Evolutionary conservation across 2,329 filamentous ascomycete species (phyloP), one percentile per base, ranked within the genome.

Genomic region (Pseudogymnoascus sp.): DNA sequence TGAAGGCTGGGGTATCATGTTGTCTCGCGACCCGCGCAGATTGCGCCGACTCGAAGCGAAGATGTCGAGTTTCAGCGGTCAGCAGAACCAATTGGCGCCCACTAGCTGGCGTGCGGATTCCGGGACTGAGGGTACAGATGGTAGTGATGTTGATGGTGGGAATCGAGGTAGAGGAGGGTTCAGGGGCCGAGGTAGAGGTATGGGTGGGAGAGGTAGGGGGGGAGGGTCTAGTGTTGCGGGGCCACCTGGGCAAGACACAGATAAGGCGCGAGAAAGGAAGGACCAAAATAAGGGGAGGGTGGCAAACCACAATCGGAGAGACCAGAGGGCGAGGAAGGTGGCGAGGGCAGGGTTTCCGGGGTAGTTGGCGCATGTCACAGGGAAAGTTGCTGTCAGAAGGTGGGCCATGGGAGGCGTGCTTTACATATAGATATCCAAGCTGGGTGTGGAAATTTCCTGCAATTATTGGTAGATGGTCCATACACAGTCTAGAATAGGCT

Each of bases 1-100:
- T 36, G 95, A 97, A 75, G 95, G 95, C 4, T 99, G 93, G 93
- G 91, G 84, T 0, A 78, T 96, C 59, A 96, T 97, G 90, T 76
- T 97, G 6, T 78, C 80, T 11, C 83, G 93, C 34, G 88, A 93
- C 69, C 83, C 89, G 0, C 83, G 84, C 69, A 83, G 88, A 65
- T 78, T 88, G 73, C 83, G 84, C 63, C 81, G 84, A 63, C 76
- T 97, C 46, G 90, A 96, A 75, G 82, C 82, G 60, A 88, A 86
- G 71, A 89, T 88, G 69, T 81, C 82, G 9, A 79, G 82, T 16
- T 90, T 89, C 67, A 78, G 80, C 11, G 89, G 89, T 1, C 75
- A 82, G 63, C 91, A 96, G 75, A 77, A 76, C 1, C 81, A 86
- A 63, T 68, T 96, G 18, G 79, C 81, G 3, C 77, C 86, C 0